phyloP scores from a whole-genome alignment of 1,284 basidiomycete genomes.

The Malassezia arunalokei region DNA sequence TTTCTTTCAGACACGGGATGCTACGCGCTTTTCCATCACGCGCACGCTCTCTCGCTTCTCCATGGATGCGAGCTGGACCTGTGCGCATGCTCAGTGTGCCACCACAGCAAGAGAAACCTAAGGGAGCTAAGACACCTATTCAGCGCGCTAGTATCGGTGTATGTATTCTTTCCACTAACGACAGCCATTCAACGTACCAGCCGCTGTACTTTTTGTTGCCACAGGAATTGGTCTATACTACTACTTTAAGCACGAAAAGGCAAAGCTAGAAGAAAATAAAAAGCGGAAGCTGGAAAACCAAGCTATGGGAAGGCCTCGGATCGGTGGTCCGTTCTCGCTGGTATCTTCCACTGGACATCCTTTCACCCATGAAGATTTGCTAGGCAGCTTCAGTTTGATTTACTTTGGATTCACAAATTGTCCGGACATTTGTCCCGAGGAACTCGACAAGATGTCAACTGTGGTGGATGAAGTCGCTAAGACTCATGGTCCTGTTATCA shows the following conservation, averaged over 20 bases:
- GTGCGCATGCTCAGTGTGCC: not conserved
- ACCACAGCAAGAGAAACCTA: not conserved
- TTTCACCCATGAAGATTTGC: constrained; percentile 75
- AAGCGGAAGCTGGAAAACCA: constrained; percentile 19
- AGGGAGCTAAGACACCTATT: not conserved
- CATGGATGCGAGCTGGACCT: not conserved
- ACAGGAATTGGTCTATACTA: constrained; percentile 70
- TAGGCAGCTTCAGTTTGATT: constrained; percentile 64
- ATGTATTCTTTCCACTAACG: not conserved
- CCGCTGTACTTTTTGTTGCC: constrained; percentile 67
- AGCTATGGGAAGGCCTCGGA: constrained; percentile 56
- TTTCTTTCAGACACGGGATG: too few relatives aligned
- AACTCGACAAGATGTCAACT: constrained; percentile 84
- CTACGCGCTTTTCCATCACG: too few relatives aligned
- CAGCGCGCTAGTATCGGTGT: not conserved
- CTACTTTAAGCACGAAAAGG: constrained; percentile 81
- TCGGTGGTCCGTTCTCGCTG: constrained; percentile 71
- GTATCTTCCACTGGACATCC: constrained; percentile 30
- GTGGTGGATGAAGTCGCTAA: constrained; percentile 65
- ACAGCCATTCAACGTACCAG: constrained; percentile 61
- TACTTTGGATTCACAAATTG: constrained; percentile 62
- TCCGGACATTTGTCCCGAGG: constrained; percentile 96
- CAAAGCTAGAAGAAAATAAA: constrained; percentile 22
- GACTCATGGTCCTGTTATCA: constrained; percentile 45
- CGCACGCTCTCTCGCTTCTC: too few relatives aligned